phyloP scores from a whole-genome alignment of 202 grass and related monocot species.

The Schoenoplectus triqueter region DNA sequence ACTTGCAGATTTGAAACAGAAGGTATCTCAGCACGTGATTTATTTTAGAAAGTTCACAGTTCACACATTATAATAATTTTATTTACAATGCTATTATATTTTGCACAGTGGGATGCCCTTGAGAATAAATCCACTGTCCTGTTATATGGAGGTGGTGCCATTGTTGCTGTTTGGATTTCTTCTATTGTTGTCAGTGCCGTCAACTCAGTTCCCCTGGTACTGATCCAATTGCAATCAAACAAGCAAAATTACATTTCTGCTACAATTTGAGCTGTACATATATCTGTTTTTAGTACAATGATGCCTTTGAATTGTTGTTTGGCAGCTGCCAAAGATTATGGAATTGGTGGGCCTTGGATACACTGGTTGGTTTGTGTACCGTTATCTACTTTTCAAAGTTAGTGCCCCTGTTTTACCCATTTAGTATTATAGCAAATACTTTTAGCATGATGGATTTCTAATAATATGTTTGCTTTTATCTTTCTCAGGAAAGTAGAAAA shows the following conservation, averaged over 20 bases:
- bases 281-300: constrained; percentile 23
- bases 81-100: not conserved
- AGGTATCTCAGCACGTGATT: constrained; percentile 45
- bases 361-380: constrained; percentile 77
- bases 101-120: constrained; percentile 65
- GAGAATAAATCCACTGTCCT: constrained; percentile 63
- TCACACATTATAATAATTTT: constrained; percentile 8
- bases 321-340: constrained; percentile 67
- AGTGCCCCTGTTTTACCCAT: not conserved
- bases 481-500: constrained; percentile 59
- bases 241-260: constrained; percentile 14
- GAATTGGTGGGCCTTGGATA: constrained; percentile 67
- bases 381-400: constrained; percentile 75
- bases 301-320: constrained; percentile 15
- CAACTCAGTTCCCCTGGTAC: constrained; percentile 71
- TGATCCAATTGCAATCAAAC: not conserved
- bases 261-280: not conserved
- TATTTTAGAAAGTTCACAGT: not conserved
- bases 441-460: constrained; percentile 18
- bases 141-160: constrained; percentile 57
- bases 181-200: constrained; percentile 57
- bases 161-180: constrained; percentile 65
- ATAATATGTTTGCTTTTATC: constrained; percentile 23
- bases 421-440: not conserved
- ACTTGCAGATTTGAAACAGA: constrained; percentile 53